Evolutionary conservation across 2,329 filamentous ascomycete genomes (phyloP).

Genomic region (Colletotrichum limetticola): DNA sequence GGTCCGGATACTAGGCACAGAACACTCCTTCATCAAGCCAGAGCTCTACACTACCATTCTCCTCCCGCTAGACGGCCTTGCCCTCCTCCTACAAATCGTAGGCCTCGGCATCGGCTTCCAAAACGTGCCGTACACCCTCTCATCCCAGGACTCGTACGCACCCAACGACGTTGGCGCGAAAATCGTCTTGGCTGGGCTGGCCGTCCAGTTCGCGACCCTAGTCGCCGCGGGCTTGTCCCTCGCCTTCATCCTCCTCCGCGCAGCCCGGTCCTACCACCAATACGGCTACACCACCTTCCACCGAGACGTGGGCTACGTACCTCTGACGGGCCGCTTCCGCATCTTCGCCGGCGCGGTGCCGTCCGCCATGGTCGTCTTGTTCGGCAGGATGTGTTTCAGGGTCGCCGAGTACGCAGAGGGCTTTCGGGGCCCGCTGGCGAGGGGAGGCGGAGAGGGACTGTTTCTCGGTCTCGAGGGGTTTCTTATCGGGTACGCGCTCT

Average conservation of each 20-base stretch:
- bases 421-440: conserved; percentile 39
- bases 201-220: conserved; percentile 40
- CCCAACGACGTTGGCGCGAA: conserved; percentile 36
- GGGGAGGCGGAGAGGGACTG: conserved; percentile 37
- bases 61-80: conserved; percentile 40
- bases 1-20: conserved; percentile 40
- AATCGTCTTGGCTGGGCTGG: conserved; percentile 41
- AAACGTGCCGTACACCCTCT: conserved; percentile 21
- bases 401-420: conserved; percentile 40
- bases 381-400: conserved; percentile 42
- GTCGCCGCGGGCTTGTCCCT: conserved; percentile 40
- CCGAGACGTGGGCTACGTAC: conserved; percentile 38
- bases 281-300: conserved; percentile 45
- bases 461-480: conserved; percentile 45
- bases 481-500: conserved; percentile 42
- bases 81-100: conserved; percentile 40
- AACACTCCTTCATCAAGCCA: conserved; percentile 42
- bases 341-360: conserved; percentile 40
- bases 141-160: background rate
- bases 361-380: conserved; percentile 38
- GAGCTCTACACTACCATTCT: conserved; percentile 39
- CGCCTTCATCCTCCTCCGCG: conserved; percentile 38
- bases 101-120: conserved; percentile 43
- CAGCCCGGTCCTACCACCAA: conserved; percentile 36
- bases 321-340: conserved; percentile 40